These are phyloP conservation scores for Mycena pura DNA, from an alignment of 768 basidiomycete species.

Conservation along the genomic window DNA sequence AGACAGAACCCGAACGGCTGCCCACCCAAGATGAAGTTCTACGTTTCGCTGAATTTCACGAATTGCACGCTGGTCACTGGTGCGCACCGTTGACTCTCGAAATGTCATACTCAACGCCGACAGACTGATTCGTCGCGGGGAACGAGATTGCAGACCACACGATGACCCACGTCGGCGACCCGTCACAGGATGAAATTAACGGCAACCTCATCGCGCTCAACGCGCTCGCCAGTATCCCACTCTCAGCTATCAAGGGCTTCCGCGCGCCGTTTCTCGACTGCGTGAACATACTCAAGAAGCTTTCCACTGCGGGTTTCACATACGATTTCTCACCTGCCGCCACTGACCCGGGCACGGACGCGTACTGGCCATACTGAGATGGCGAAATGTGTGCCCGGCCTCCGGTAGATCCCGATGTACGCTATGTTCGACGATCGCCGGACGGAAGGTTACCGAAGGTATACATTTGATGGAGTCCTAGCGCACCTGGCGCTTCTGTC, in stretches of 20 bases:
- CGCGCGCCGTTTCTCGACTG: conserved; percentile 80
- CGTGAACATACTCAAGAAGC: conserved; percentile 60
- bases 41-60: conserved; percentile 71
- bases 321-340: conserved; percentile 74
- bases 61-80: conserved; percentile 77
- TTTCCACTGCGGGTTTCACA: conserved; percentile 64
- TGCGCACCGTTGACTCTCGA: conserved; percentile 26
- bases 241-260: conserved; percentile 70
- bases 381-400: conserved; percentile 76
- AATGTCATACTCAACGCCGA: background rate
- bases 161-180: conserved; percentile 81
- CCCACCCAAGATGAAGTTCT: conserved; percentile 76
- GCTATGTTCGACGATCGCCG: conserved; percentile 71
- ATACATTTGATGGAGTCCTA: no score
- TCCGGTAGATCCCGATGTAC: conserved; percentile 90
- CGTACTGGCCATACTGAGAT: conserved; percentile 87
- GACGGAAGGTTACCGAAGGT: no score
- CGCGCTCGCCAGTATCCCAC: conserved; percentile 77
- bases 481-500: no score
- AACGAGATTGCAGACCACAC: conserved; percentile 88
- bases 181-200: conserved; percentile 69
- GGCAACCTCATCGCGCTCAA: conserved; percentile 84
- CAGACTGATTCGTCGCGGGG: conserved; percentile 81
- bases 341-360: conserved; percentile 69
- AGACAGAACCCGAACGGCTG: conserved; percentile 82